Evolutionary conservation across 495 filamentous ascomycete species (phyloP), one percentile per base, ranked within the genome.

Genomic region (Tuber calosporum): DNA sequence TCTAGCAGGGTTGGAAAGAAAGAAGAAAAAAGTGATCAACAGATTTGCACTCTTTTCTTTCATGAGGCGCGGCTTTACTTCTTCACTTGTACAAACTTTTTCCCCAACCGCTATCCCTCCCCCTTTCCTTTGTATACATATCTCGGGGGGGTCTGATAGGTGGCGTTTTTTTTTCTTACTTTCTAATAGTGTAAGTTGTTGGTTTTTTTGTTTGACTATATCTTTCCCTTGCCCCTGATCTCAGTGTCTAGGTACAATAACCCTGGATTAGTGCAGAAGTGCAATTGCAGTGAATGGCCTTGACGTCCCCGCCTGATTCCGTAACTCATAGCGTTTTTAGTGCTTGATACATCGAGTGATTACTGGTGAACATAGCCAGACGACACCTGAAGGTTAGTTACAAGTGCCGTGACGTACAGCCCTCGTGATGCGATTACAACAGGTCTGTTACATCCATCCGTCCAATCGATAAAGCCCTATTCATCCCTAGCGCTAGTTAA

Each of bases 261-360:
- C 30, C 53, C 53, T 62, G 53, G 53, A 62, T 62, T 34, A 15
- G 53, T 19, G 53, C 53, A 34, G 53, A 34, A 62, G 34, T 62
- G 53, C 53, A 62, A 19, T 62, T 34, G 13, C 11, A 6, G 15
- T 26, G 53, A 34, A 34, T 34, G 53, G 26, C 13, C 17, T 62
- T 62, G 53, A 15, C 26, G 26, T 7, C 26, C 30, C 26, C 26
- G 53, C 26, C 53, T 34, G 53, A 62, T 62, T 62, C 26, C 34
- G 53, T 62, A 34, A 62, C 26, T 17, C 53, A 34, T 17, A 9
- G 53, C 3, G 26, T 15, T 17, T 17, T 62, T 26, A 62, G 53
- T 11, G 3, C 53, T 69, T 26, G 36, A 42, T 66, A 26, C 34
- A 20, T 13, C 68, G 72, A 74, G 72, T 74, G 72, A 74, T 37